Evolutionary conservation across 2,329 filamentous ascomycete species (phyloP).

Genomic region (Apiospora phragmitis): DNA sequence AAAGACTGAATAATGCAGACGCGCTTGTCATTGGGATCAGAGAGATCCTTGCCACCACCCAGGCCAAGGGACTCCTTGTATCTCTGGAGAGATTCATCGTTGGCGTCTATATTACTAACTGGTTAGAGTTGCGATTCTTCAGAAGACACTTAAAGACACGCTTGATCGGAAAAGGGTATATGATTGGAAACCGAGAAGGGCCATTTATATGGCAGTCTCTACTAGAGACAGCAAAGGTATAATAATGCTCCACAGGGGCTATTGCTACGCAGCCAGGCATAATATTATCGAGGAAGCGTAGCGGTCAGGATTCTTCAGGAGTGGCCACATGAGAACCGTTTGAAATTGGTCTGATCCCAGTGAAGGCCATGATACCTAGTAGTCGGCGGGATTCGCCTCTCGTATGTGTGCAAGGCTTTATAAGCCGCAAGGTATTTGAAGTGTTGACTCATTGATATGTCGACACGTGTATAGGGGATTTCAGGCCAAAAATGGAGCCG

Average conservation of each 20-base stretch:
- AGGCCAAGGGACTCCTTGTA: conserved; percentile 98
- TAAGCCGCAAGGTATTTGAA: background rate
- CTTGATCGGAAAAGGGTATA: background rate
- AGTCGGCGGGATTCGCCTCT: background rate
- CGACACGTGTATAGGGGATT: background rate
- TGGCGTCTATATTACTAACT: conserved; percentile 46
- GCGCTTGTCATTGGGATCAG: conserved; percentile 78
- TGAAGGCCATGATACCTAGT: background rate
- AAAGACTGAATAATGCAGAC: conserved; percentile 93
- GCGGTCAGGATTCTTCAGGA: background rate
- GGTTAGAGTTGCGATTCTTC: background rate
- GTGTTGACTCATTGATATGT: background rate
- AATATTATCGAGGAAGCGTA: background rate
- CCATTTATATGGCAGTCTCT: background rate
- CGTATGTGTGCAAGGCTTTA: background rate
- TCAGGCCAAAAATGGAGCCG: background rate
- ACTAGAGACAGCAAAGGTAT: background rate
- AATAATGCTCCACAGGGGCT: background rate
- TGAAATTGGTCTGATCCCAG: background rate
- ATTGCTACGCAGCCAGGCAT: background rate
- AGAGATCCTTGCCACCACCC: conserved; percentile 69
- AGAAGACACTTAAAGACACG: background rate
- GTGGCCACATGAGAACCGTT: background rate
- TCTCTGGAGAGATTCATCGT: conserved; percentile 92
- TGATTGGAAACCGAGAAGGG: background rate